Percentiles rank a stretch among this genome's conserved stretches.
Evolutionary conservation across 805 yeast genomes (phyloP).

Genomic region (Yarrowia deformans): DNA sequence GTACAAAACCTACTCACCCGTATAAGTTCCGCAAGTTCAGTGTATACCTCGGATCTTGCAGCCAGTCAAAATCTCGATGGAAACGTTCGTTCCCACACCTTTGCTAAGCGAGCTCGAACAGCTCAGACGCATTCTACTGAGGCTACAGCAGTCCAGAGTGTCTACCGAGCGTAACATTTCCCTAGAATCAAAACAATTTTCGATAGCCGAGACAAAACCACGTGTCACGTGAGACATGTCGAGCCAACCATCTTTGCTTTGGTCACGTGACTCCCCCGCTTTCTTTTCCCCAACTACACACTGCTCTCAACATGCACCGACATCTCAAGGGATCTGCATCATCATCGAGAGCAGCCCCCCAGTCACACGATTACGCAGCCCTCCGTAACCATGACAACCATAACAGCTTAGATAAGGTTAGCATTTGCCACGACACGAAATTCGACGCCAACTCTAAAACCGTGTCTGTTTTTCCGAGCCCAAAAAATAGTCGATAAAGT

Average conservation of each 20-base stretch:
- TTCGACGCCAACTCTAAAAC: conserved; percentile 20
- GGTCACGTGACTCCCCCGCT: too few species aligned
- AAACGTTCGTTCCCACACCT: background rate
- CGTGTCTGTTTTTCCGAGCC: background rate
- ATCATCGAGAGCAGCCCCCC: too few species aligned
- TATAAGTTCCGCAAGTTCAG: background rate
- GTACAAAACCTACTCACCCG: background rate
- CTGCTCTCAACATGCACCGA: too few species aligned
- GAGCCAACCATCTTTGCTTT: too few species aligned
- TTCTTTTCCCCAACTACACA: too few species aligned
- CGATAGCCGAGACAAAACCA: too few species aligned
- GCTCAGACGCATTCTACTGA: conserved; percentile 1
- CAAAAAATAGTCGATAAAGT: background rate
- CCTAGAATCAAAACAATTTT: too few species aligned
- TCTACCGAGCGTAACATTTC: too few species aligned
- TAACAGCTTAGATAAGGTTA: background rate
- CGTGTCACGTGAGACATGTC: too few species aligned
- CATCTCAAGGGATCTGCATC: too few species aligned
- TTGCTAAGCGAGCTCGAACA: conserved; percentile 12
- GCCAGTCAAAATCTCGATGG: too few species aligned
- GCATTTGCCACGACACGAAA: conserved; percentile 28
- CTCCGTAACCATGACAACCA: conserved; percentile 9
- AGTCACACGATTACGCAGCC: background rate
- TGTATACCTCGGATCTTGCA: background rate
- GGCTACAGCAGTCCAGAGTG: too few species aligned